These are phyloP conservation scores for Nakazawaea pomicola DNA, from an alignment of 805 yeast genomes.

Conservation along the genomic window DNA sequence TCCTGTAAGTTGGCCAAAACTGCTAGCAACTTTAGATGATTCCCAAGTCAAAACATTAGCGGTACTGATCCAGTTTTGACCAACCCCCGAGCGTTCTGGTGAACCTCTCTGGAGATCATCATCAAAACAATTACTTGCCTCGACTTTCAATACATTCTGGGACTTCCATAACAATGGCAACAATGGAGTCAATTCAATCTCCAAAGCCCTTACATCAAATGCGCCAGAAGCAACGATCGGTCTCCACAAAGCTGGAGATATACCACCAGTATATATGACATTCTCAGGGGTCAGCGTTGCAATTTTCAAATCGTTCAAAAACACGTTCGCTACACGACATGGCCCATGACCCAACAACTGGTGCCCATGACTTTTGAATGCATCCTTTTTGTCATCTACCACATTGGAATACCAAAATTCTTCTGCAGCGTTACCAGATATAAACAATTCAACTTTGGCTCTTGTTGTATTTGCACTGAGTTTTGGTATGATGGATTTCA, in stretches of 20 bases:
- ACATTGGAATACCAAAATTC: conserved; percentile 78
- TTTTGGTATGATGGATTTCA: conserved; percentile 36
- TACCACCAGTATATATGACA: conserved; percentile 74
- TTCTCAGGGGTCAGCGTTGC: conserved; percentile 67
- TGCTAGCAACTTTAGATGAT: conserved; percentile 30
- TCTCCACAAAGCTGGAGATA: conserved; percentile 75
- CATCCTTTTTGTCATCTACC: conserved; percentile 39
- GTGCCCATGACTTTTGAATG: conserved; percentile 35
- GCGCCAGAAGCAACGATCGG: conserved; percentile 74
- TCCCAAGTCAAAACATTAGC: conserved; percentile 56
- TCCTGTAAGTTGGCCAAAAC: conserved; percentile 32
- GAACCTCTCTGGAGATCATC: conserved; percentile 25
- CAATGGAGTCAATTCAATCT: conserved; percentile 64
- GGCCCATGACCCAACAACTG: conserved; percentile 63
- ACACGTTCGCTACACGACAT: conserved; percentile 59
- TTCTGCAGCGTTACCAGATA: conserved; percentile 74
- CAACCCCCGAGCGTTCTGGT: conserved; percentile 32
- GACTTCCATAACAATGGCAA: conserved; percentile 64
- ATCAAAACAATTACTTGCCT: conserved; percentile 48
- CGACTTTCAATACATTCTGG: conserved; percentile 36
- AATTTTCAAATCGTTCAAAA: conserved; percentile 52
- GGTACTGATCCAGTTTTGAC: conserved; percentile 56
- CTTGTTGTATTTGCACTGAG: conserved; percentile 54
- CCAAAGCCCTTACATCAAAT: conserved; percentile 67
- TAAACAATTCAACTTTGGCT: conserved; percentile 52